Conservation (phyloP, 306 rosid genomes). For the Trifolium pratense region DNA sequence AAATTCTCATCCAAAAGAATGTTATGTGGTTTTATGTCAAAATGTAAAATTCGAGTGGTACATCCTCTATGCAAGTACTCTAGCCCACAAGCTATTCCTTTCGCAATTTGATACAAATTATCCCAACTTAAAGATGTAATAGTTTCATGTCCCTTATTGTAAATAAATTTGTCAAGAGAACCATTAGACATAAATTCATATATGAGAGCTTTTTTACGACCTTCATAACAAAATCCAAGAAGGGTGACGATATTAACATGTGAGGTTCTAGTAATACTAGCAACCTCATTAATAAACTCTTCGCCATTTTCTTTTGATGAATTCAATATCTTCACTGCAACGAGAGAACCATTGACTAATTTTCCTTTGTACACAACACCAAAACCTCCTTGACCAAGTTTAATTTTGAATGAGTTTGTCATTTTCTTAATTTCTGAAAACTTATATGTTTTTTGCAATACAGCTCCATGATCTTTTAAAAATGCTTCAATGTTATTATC, state of each 20-base stretch:
- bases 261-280: background rate
- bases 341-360: background rate
- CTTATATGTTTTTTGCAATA: no score
- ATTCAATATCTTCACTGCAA: conserved; percentile 3
- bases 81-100: background rate
- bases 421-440: no score
- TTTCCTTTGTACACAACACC: background rate
- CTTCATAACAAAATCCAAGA: conserved; percentile 13
- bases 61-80: conserved; percentile 14
- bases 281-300: conserved; percentile 5
- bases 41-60: conserved; percentile 3
- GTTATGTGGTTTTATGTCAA: conserved; percentile 17
- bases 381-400: no score
- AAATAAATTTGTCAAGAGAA: conserved; percentile 21
- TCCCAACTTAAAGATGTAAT: background rate
- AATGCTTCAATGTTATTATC: no score
- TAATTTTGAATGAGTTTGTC: no score
- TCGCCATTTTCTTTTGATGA: background rate
- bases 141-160: background rate
- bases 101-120: background rate
- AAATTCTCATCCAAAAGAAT: conserved; percentile 7
- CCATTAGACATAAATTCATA: conserved; percentile 20
- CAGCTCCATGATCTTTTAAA: no score
- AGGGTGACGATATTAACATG: conserved; percentile 8
- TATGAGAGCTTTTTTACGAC: background rate